Base-by-base conservation (phyloP, 805 yeast genomes). In the Barnettozyma californica region DNA sequence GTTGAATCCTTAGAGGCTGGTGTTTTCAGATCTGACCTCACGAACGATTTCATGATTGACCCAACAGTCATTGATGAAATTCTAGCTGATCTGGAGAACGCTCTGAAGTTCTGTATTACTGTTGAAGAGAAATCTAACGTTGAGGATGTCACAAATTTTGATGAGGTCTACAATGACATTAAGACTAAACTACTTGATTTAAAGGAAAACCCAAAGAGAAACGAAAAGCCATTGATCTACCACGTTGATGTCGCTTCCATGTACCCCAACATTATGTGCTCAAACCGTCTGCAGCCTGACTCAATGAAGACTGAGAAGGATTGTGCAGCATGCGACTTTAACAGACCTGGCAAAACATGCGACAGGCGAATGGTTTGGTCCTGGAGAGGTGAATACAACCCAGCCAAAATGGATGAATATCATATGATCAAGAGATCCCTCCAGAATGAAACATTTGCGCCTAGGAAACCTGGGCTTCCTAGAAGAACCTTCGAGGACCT, bases 211-310 rank as follows among this genome's bases (percentile, higher is more conserved):
- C 91, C 92, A 1, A 73, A 73, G 34, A 73, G 97, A 56, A 64
- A 65, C 11, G 98, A 94, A 59, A 70, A 71, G 10, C 99, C 99
- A 0, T 71, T 87, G 42, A 94, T 94, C 53, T 94, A 95, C 60
- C 99, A 94, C 62, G 96, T 95, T 34, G 99, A 94, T 71, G 99
- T 94, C 44, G 97, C 99, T 1, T 94, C 99, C 1, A 94, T 94
- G 99, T 94, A 94, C 62, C 99, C 99, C 6, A 94, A 94, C 62
- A 94, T 94, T 64, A 94, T 94, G 98, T 89, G 96, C 7, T 87
- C 98, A 0, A 94, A 94, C 68, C 80, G 99, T 62, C 73, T 94
- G 46, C 99, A 94, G 65, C 99, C 99, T 0, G 99, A 94, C 67
- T 91, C 98, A 4, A 92, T 94, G 89, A 91, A 94, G 56, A 71